A percentile compares a stretch with the other conserved stretches of the same genome.
Evolutionary conservation across 306 rosid genomes (phyloP).

Genomic region (Fragaria vesca): DNA sequence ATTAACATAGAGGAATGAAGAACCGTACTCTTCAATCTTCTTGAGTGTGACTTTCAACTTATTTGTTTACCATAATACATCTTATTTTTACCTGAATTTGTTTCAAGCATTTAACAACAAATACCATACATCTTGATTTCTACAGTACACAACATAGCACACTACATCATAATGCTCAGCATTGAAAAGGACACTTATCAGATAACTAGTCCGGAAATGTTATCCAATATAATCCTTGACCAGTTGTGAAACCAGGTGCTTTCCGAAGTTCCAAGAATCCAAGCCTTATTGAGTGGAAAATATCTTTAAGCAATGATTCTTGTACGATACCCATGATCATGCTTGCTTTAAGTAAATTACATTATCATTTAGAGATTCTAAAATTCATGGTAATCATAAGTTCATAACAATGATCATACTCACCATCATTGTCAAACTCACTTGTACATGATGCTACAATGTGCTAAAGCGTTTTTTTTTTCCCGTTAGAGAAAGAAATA

Average conservation of each 20-base stretch:
- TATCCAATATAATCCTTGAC: neutral
- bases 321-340: neutral
- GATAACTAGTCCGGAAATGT: neutral
- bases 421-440: neutral
- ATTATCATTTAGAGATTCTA: constrained; percentile 3
- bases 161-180: too few species aligned
- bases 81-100: too few species aligned
- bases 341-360: constrained; percentile 3
- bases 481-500: neutral
- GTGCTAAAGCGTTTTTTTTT: neutral
- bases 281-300: neutral
- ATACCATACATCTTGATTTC: neutral
- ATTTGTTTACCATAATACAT: too few species aligned
- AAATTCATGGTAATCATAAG: neutral
- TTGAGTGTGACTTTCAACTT: too few species aligned
- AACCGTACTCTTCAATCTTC: neutral
- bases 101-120: neutral
- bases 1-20: neutral
- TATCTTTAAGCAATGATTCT: constrained; percentile 8
- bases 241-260: neutral
- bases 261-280: neutral
- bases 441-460: neutral
- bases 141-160: too few species aligned
- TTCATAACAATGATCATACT: neutral
- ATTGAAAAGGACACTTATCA: too few species aligned